Base-by-base conservation (phyloP, 1,284 basidiomycete species). In the Apiotrichum sp. region DNA sequence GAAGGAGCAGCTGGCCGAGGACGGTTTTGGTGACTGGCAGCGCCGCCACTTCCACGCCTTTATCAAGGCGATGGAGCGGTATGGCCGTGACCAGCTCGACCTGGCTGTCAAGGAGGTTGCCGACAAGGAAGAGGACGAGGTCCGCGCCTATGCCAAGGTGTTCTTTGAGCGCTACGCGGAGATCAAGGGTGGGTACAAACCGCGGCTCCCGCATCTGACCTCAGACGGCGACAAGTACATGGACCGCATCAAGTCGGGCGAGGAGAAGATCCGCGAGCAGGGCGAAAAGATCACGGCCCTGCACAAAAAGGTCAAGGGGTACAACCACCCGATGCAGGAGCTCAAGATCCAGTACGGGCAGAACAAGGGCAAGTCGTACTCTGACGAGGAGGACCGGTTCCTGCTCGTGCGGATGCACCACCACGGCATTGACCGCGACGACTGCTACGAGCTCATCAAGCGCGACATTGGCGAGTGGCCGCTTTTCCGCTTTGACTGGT, bases 401-500 rank as follows among this genome's bases (percentile, higher is more conserved):
- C 80, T 98, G 32, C 82, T 98, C 33, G 93, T 91, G 69, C 85
- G 93, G 35, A 78, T 98, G 59, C 86, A 87, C 70, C 84, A 96
- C 77, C 95, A 98, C 71, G 93, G 93, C 11, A 86, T 98, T 79
- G 85, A 86, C 53, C 80, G 84, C 34, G 93, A 97, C 55, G 93
- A 97, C 68, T 88, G 92, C 40, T 98, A 93, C 71, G 95, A 99
- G 69, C 79, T 86, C 50, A 97, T 98, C 78, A 97, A 97, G 81
- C 85, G 87, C 76, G 95, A 98, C 76, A 91, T 98, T 58, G 87
- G 86, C 41, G 90, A 93, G 74, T 95, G 92, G 77, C 91, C 92
- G 0, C 87, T 93, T n/a, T 98, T 98, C 79, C 80, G 92, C 40
- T 96, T 98, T 67, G 93, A 98, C 72, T 98, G 93, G 93, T 98